Evolutionary conservation across 2,329 filamentous ascomycete genomes (phyloP).

Genomic region (Magnaporthales sp.): DNA sequence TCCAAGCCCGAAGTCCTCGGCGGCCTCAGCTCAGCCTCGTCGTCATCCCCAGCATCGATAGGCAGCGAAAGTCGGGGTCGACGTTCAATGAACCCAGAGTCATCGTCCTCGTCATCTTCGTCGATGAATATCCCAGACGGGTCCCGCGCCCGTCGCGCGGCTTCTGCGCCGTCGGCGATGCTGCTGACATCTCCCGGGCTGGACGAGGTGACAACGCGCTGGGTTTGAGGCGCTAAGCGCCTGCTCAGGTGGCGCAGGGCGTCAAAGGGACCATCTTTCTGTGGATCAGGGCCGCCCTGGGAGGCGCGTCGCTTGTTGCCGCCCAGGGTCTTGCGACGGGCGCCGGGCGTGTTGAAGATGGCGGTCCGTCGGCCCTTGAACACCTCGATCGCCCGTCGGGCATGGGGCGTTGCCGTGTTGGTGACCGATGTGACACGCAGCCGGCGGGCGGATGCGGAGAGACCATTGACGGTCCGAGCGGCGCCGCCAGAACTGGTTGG

Average conservation of each 20-base stretch:
- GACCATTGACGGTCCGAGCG: constrained; percentile 21
- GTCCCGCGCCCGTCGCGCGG: constrained; percentile 15
- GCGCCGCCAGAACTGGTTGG: constrained; percentile 21
- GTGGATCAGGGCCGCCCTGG: constrained; percentile 45
- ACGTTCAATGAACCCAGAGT: constrained; percentile 12
- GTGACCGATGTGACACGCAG: constrained; percentile 28
- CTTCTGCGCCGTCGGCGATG: constrained; percentile 13
- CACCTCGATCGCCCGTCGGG: constrained; percentile 48
- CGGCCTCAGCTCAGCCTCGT: constrained; percentile 41
- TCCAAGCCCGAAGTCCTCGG: constrained; percentile 47
- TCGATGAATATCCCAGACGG: constrained; percentile 25
- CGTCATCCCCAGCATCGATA: constrained; percentile 38
- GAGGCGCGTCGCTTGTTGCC: constrained; percentile 22
- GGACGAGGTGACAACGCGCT: constrained; percentile 36
- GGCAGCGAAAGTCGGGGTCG: constrained; percentile 48
- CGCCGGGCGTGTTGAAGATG: constrained; percentile 48
- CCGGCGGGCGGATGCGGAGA: constrained; percentile 36
- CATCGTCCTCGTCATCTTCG: constrained; percentile 41
- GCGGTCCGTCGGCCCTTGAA: constrained; percentile 50
- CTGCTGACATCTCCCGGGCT: constrained; percentile 22
- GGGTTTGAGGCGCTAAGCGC: constrained; percentile 39
- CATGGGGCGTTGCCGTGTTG: constrained; percentile 43
- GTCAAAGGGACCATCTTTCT: constrained; percentile 41
- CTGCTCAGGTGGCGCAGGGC: constrained; percentile 45
- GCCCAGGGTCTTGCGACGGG: constrained; percentile 27